Percentiles rank a stretch among this genome's conserved stretches.
phyloP scores from a whole-genome alignment of 2,329 filamentous ascomycete genomes.

The Cytospora paraplurivora region DNA sequence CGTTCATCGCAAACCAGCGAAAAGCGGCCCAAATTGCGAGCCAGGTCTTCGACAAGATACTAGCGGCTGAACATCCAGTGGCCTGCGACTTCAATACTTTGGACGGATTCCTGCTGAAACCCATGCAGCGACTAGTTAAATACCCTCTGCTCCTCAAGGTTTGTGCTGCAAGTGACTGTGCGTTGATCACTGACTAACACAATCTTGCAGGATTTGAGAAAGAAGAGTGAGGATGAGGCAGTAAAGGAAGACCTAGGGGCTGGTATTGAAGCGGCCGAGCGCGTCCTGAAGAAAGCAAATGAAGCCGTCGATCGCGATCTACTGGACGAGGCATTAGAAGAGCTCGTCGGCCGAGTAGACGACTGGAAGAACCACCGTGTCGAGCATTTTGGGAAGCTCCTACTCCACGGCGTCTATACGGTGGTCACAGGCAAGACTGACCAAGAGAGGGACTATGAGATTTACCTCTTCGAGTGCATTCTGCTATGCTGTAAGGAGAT shows the following conservation, averaged over 20 bases:
- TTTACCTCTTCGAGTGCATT: slow-evolving; percentile 95
- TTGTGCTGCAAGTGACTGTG: slow-evolving; percentile 34
- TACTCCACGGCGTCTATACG: slow-evolving; percentile 87
- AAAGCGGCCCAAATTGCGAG: slow-evolving; percentile 85
- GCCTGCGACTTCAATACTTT: slow-evolving; percentile 85
- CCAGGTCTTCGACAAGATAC: slow-evolving; percentile 84
- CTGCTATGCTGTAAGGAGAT: slow-evolving; percentile 96
- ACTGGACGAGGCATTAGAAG: slow-evolving; percentile 78
- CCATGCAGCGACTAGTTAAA: slow-evolving; percentile 93
- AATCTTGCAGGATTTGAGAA: slow-evolving; percentile 71
- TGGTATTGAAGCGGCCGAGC: slow-evolving; percentile 80
- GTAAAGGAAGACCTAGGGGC: slow-evolving; percentile 70
- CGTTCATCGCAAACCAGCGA: slow-evolving; percentile 95
- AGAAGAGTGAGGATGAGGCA: slow-evolving; percentile 77
- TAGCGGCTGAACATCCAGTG: slow-evolving; percentile 73
- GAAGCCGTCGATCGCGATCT: slow-evolving; percentile 88
- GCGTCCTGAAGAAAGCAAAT: slow-evolving; percentile 82
- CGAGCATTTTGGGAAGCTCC: slow-evolving; percentile 85
- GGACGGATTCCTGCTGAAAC: slow-evolving; percentile 91
- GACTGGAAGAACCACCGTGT: slow-evolving; percentile 96
- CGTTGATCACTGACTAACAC: slow-evolving; percentile 33
- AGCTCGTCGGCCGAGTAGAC: slow-evolving; percentile 80
- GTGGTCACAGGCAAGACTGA: slow-evolving; percentile 90
- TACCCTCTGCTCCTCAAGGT: slow-evolving; percentile 90
- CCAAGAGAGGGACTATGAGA: slow-evolving; percentile 95